Conservation (phyloP, 164 flowering plant genomes). For the Magnolia officinalis region DNA sequence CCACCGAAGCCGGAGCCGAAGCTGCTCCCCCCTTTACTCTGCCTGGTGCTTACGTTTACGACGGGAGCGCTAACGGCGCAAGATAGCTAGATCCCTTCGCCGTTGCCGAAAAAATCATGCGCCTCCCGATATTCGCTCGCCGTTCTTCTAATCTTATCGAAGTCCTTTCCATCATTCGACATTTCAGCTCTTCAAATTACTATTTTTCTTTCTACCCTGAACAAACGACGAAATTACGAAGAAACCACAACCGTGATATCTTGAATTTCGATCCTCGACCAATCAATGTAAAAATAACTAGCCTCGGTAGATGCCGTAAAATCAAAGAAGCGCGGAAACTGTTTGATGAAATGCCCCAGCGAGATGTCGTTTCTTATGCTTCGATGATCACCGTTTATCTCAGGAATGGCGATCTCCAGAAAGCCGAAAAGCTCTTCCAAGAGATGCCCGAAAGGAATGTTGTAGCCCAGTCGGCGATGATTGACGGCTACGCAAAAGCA, state of each 20-base stretch:
- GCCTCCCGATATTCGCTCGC: neutral
- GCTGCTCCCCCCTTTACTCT: too few relatives aligned
- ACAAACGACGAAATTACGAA: neutral
- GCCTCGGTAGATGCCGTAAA: conserved; percentile 29
- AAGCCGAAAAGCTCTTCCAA: conserved; percentile 37
- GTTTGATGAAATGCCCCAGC: conserved; percentile 46
- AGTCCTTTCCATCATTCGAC: neutral
- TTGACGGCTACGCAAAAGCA: conserved; percentile 43
- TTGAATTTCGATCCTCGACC: neutral
- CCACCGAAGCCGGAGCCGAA: too few relatives aligned
- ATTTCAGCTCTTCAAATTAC: neutral
- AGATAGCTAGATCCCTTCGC: too few relatives aligned
- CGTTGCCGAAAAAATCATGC: neutral
- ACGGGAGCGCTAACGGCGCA: too few relatives aligned
- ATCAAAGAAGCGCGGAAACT: conserved; percentile 34
- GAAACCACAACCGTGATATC: neutral
- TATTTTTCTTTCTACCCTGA: neutral
- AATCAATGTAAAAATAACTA: conserved; percentile 19
- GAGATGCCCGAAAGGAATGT: conserved; percentile 31
- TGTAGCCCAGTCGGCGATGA: conserved; percentile 47
- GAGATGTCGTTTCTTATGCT: conserved; percentile 45
- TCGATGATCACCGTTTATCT: conserved; percentile 46
- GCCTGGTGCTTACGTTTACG: too few relatives aligned
- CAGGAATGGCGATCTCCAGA: conserved; percentile 30
- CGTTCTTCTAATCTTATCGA: neutral